Evolutionary conservation across 805 yeast species (phyloP).

Genomic region (Saturnispora hagleri): DNA sequence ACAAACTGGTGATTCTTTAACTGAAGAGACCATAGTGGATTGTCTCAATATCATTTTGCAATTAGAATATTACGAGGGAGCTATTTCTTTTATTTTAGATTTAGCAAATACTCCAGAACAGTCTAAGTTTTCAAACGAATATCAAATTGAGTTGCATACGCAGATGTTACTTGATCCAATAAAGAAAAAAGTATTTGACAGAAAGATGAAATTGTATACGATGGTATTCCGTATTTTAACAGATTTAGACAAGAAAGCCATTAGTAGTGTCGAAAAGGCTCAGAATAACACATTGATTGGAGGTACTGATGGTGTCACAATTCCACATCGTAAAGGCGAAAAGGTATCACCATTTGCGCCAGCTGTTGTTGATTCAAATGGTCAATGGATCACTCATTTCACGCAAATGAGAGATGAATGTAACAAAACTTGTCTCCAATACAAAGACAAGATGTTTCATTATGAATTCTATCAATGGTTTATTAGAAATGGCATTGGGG

Average conservation of each 20-base stretch:
- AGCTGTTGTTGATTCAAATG: constrained; percentile 24
- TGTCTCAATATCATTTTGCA: constrained; percentile 71
- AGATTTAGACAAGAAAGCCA: constrained; percentile 57
- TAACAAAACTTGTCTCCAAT: constrained; percentile 63
- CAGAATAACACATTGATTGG: constrained; percentile 12
- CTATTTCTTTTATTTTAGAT: constrained; percentile 71
- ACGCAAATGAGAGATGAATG: constrained; percentile 59
- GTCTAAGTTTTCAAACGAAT: constrained; percentile 49
- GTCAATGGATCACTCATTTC: constrained; percentile 37
- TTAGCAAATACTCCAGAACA: constrained; percentile 64
- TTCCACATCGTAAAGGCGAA: neutral
- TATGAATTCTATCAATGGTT: constrained; percentile 91
- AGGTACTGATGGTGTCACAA: constrained; percentile 6
- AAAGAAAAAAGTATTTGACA: constrained; percentile 40
- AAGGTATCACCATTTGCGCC: constrained; percentile 7
- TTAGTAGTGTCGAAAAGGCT: constrained; percentile 30
- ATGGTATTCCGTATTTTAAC: constrained; percentile 68
- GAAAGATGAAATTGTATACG: constrained; percentile 54
- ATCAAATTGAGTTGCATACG: constrained; percentile 32
- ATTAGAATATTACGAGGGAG: constrained; percentile 73
- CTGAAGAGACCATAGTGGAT: constrained; percentile 71
- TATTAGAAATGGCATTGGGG: constrained; percentile 66
- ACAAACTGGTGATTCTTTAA: constrained; percentile 68
- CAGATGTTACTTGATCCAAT: constrained; percentile 35
- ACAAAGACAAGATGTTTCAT: constrained; percentile 80